A percentile compares a stretch with the other conserved stretches of the same genome.
These are phyloP conservation scores for Claviceps lovelessii DNA, from an alignment of 2,329 filamentous ascomycete species.

Conservation along the genomic window DNA sequence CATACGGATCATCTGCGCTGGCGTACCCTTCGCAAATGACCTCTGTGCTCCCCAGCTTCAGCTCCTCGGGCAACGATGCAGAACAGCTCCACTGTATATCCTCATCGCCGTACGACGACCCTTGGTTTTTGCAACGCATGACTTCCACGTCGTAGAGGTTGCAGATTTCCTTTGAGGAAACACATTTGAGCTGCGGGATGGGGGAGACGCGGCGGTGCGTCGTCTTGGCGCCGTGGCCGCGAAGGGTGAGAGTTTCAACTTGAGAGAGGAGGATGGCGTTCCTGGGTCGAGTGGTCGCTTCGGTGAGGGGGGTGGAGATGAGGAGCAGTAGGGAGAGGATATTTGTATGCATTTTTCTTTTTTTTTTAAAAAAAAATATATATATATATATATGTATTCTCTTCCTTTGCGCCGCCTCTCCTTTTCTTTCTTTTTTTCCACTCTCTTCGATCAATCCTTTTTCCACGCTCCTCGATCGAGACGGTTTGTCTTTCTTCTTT, in stretches of 20 bases:
- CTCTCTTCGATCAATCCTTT: no score
- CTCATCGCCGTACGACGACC: slow-evolving; percentile 61
- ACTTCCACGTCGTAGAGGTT: slow-evolving; percentile 59
- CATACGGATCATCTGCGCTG: slow-evolving; percentile 60
- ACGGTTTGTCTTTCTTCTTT: not conserved
- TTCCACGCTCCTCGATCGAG: no score
- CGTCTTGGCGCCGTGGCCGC: slow-evolving; percentile 47
- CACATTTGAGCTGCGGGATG: slow-evolving; percentile 66
- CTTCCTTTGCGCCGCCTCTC: not conserved
- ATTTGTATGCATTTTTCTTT: slow-evolving; percentile 15
- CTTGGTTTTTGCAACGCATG: slow-evolving; percentile 83
- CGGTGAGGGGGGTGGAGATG: slow-evolving; percentile 13
- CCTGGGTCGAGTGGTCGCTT: slow-evolving; percentile 21
- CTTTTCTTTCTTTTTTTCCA: no score
- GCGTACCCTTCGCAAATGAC: slow-evolving; percentile 87
- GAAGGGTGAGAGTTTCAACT: slow-evolving; percentile 68
- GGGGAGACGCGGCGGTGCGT: slow-evolving; percentile 60
- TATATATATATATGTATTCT: no score
- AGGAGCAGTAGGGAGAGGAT: slow-evolving; percentile 10
- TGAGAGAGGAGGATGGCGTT: slow-evolving; percentile 43
- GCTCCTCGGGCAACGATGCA: slow-evolving; percentile 42
- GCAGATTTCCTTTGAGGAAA: slow-evolving; percentile 50
- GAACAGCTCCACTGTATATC: slow-evolving; percentile 88
- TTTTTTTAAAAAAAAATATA: not conserved
- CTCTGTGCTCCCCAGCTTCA: slow-evolving; percentile 69